Evolutionary conservation across 208 protist genomes (phyloP).

Genomic region (Angomonas ambiguus): DNA sequence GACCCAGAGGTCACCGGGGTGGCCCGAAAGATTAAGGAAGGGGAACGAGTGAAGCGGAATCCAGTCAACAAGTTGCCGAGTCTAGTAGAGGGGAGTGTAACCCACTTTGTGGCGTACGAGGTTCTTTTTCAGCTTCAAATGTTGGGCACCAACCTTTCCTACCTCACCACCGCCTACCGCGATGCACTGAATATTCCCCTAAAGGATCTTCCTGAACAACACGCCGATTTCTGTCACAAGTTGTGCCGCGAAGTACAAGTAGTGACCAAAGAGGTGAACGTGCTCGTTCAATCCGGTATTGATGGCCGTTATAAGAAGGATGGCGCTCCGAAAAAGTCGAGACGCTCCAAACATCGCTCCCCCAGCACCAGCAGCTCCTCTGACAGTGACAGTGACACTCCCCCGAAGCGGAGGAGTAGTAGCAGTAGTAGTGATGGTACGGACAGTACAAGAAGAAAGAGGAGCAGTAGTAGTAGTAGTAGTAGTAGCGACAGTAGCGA

Average conservation of each 20-base stretch:
- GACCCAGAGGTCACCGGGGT: constrained; percentile 19
- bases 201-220: constrained; percentile 41
- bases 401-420: neutral
- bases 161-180: constrained; percentile 56
- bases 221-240: constrained; percentile 54
- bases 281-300: constrained; percentile 75
- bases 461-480: constrained; percentile 17
- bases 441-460: constrained; percentile 20
- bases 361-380: constrained; percentile 8
- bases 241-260: constrained; percentile 45
- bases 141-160: constrained; percentile 60
- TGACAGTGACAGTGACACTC: constrained; percentile 1
- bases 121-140: constrained; percentile 86
- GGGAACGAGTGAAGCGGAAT: constrained; percentile 35
- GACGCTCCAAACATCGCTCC: neutral
- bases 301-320: constrained; percentile 38
- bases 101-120: constrained; percentile 68
- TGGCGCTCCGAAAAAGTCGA: neutral
- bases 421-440: neutral
- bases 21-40: constrained; percentile 29
- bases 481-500: constrained; percentile 19
- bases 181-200: constrained; percentile 49
- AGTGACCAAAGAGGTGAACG: constrained; percentile 68
- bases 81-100: constrained; percentile 45
- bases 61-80: constrained; percentile 63